phyloP scores from a whole-genome alignment of 2,329 filamentous ascomycete species.

The Hymenoscyphus scutula region DNA sequence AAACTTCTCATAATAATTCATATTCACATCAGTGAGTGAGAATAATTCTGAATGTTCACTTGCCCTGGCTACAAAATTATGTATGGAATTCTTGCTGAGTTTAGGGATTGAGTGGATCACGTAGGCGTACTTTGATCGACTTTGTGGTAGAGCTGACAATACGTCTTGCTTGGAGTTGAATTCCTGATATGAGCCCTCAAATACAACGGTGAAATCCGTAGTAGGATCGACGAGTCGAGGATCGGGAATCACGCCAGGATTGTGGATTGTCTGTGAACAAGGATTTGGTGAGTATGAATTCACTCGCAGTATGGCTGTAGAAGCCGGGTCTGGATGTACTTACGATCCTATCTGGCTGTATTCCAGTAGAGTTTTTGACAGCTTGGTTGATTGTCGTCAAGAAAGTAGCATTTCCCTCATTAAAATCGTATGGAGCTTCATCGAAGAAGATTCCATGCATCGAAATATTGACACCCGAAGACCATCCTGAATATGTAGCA shows the following conservation, averaged over 20 bases:
- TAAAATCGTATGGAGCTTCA: slow-evolving; percentile 12
- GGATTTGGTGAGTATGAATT: background rate
- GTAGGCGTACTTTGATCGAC: background rate
- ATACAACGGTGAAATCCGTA: slow-evolving; percentile 10
- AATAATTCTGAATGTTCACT: slow-evolving; percentile 1
- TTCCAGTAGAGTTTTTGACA: background rate
- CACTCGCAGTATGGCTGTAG: background rate
- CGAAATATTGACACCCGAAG: slow-evolving; percentile 2
- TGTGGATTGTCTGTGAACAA: slow-evolving; percentile 10
- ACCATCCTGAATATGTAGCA: slow-evolving; percentile 39
- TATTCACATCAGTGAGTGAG: slow-evolving; percentile 3
- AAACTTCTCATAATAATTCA: slow-evolving; percentile 8
- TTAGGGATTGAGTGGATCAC: slow-evolving; percentile 4
- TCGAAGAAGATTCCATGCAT: slow-evolving; percentile 23
- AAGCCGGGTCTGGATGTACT: background rate
- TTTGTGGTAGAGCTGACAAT: background rate
- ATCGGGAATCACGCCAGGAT: slow-evolving; percentile 11
- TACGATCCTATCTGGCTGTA: slow-evolving; percentile 7
- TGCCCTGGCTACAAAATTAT: slow-evolving; percentile 1
- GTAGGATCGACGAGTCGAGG: background rate
- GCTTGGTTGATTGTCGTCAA: background rate
- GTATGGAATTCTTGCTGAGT: background rate
- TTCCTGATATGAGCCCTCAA: slow-evolving; percentile 11
- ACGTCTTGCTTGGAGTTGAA: background rate
- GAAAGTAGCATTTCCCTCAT: background rate